Base-by-base conservation (phyloP, 768 basidiomycete genomes). In the Tylopilus sp. region DNA sequence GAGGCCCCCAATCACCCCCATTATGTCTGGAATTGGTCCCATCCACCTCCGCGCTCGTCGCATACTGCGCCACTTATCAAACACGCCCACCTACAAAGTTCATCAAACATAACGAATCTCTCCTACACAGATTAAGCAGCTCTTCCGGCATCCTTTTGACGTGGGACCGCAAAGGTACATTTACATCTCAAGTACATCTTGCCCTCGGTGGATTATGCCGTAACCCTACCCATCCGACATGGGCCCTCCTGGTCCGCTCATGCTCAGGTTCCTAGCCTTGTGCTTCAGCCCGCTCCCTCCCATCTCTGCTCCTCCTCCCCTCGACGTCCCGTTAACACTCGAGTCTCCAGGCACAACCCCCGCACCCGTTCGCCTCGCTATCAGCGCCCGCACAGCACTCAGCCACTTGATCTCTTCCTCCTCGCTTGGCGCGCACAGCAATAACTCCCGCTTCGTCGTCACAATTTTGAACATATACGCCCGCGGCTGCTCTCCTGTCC, bases 391-490 rank as follows among this genome's bases (percentile, higher is more conserved):
- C 35, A 98, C 82, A 10, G 95, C 93, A 45, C 94, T 93, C 42
- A 99, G 75, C 97, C 97, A 99, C 69, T 88, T 91, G 68, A 98
- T 95, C 72, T 98, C 97, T 60, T 98, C 95, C 61, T 98, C 97
- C 69, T 99, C 97, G 51, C 80, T 86, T 15, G 97, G 95, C 7
- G 97, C 97, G 61, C 94, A 97, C 22, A 98, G 75, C 47, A 95
- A 69, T 52, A 93, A 73, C 17, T 90, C 88, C 53, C 92, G 82
- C 69, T 95, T 94, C 48, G 95, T 94, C 33, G 94, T 97, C 58
- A 98, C 86, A 49, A 98, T 87, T 72, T 97, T 94, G 83, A 99
- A 98, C 46, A 90, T 91, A 65, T 86, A 79, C 10, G 71, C 68
- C 21, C 71, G 69, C 46, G 70, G 72, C 17, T 75, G 79, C 6